Conservation (phyloP, 441 rosid genomes). For the Gossypium gossypioides region DNA sequence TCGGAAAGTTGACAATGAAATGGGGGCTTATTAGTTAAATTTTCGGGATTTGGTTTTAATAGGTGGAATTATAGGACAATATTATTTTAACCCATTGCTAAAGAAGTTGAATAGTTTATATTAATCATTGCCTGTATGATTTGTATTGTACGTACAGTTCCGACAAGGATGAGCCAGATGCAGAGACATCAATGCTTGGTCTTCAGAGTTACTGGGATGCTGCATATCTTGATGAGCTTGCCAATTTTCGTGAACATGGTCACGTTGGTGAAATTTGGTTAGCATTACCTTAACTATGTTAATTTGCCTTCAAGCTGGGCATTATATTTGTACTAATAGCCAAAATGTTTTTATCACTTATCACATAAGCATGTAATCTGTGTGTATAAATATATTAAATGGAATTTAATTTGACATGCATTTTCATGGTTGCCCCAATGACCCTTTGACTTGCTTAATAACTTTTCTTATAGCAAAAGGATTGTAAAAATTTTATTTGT, state of each 20-base stretch:
- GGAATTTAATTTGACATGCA: not conserved
- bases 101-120: not conserved
- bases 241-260: slow-evolving; percentile 81
- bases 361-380: not conserved
- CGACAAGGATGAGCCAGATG: slow-evolving; percentile 74
- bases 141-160: slow-evolving; percentile 35
- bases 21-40: not conserved
- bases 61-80: not conserved
- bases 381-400: not conserved
- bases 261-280: slow-evolving; percentile 96
- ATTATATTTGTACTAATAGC: not conserved
- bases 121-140: not conserved
- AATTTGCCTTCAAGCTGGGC: not conserved
- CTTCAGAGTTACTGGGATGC: slow-evolving; percentile 90
- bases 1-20: not conserved
- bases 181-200: slow-evolving; percentile 67
- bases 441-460: not conserved
- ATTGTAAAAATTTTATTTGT: not conserved
- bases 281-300: not conserved
- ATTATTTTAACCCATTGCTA: not conserved
- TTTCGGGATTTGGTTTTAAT: not conserved
- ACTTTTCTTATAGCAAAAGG: not conserved
- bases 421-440: not conserved
- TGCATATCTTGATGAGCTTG: slow-evolving; percentile 78
- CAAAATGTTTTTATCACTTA: not conserved